A percentile compares a stretch with the other conserved stretches of the same genome.
These are phyloP conservation scores for Piloderma croceum DNA, from an alignment of 768 basidiomycete species.

Conservation along the genomic window DNA sequence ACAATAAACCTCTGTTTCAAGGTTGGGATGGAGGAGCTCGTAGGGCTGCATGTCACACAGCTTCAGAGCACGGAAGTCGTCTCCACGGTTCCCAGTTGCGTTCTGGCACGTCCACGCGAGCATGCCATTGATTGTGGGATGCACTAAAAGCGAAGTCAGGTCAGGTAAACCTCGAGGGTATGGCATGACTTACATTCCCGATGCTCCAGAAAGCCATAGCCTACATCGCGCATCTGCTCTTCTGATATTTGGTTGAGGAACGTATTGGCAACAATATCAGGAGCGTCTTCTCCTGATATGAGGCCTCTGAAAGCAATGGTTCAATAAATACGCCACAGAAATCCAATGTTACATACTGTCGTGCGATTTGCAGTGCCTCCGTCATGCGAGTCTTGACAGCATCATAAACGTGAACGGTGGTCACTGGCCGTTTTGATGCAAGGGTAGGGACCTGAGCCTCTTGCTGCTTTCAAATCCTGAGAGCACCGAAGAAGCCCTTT, in stretches of 20 bases:
- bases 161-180: neutral
- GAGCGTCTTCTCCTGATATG: conserved; percentile 23
- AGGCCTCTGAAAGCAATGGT: conserved; percentile 14
- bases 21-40: conserved; percentile 20
- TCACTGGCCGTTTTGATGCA: conserved; percentile 12
- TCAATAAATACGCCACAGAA: neutral
- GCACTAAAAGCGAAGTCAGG: conserved; percentile 12
- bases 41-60: conserved; percentile 25
- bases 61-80: conserved; percentile 23
- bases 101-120: conserved; percentile 24
- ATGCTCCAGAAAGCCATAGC: conserved; percentile 22
- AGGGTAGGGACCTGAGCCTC: conserved; percentile 20
- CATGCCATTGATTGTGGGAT: conserved; percentile 20
- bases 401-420: conserved; percentile 22
- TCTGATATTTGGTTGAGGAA: conserved; percentile 24
- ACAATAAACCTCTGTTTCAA: conserved; percentile 11
- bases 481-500: conserved; percentile 25
- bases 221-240: conserved; percentile 19
- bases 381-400: conserved; percentile 23
- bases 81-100: conserved; percentile 27
- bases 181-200: conserved; percentile 21
- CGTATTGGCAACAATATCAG: conserved; percentile 28
- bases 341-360: conserved; percentile 8
- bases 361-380: conserved; percentile 18
- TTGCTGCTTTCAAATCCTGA: conserved; percentile 26